Evolutionary conservation across 257 asterid species (phyloP), one percentile per base, ranked within the genome.

Genomic region (Verbena officinalis): DNA sequence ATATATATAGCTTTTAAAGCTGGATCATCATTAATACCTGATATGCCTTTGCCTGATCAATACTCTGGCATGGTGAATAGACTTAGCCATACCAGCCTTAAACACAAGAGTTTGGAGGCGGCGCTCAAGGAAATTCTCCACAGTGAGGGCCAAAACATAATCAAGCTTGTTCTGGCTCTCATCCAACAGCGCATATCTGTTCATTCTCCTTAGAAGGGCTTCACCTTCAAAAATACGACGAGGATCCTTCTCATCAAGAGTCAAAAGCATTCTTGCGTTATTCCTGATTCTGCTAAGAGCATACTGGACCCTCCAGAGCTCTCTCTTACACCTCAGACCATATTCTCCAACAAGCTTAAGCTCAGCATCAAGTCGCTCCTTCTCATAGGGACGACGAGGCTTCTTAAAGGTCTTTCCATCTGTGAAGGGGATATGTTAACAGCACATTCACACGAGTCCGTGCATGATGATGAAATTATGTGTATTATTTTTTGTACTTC

Each of bases 351-450:
- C 96, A 42, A 90, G 88, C 89, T 71, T 90, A 45, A 90, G 73
- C 73, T 90, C 97, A 38, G 97, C 90, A 76, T 90, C 97, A 69
- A 90, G 75, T 3, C 97, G 76, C 66, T 90, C 97, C 84, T 90
- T 90, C 83, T 90, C 97, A 64, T 83, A 90, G 5, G 97, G 95
- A 44, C 95, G 94, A 17, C 95, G 83, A 13, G 97, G 95, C 77
- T 87, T 90, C 90, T 90, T 90, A 61, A 87, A 90, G 0, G 97
- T 90, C 84, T 90, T 90, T 52, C 92, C 96, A 76, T 90, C 96
- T 90, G 64, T 12, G 49, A 40, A 2, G 22, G 45, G 12, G 23
- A 14, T 45, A 30, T n/a, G 46, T 33, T 34, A 11, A 11, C 7
- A 31, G 12, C 36, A 14, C 7, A 16, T 46, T 0, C 33, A 16